A percentile compares a stretch with the other conserved stretches of the same genome.
These are phyloP conservation scores for Fistulifera pelliculosa DNA, from an alignment of 108 stramenopile species.

Conservation along the genomic window DNA sequence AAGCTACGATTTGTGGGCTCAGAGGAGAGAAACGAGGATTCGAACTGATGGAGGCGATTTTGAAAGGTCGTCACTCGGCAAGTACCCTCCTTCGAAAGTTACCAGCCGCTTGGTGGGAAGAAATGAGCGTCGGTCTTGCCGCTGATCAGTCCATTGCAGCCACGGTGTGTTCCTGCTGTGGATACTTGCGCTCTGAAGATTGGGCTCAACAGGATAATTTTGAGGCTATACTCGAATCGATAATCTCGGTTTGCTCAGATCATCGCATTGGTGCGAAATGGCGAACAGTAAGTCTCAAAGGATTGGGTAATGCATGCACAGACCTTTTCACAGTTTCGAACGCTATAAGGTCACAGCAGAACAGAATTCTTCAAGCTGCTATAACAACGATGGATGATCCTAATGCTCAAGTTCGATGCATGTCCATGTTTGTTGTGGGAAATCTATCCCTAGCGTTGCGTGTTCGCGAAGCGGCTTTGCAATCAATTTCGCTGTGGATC, in stretches of 20 bases:
- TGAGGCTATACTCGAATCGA: conserved; percentile 15
- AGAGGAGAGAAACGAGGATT: not conserved
- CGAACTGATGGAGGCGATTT: not conserved
- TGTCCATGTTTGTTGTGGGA: conserved; percentile 60
- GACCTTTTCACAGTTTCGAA: conserved; percentile 13
- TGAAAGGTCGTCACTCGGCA: not conserved
- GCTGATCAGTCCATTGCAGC: conserved; percentile 11
- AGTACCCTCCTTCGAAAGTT: not conserved
- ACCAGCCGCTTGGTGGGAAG: not conserved
- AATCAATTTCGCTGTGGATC: conserved; percentile 1
- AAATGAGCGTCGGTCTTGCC: not conserved
- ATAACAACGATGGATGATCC: conserved; percentile 31
- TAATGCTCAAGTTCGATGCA: conserved; percentile 31
- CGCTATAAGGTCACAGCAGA: conserved; percentile 1
- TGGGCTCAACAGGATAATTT: conserved; percentile 30
- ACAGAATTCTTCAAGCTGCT: conserved; percentile 8
- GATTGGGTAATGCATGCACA: conserved; percentile 51
- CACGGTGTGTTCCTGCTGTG: conserved; percentile 25
- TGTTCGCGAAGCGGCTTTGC: conserved; percentile 7
- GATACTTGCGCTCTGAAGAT: conserved; percentile 28
- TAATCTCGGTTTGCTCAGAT: conserved; percentile 28
- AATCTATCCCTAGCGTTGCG: conserved; percentile 45
- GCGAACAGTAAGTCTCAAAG: conserved; percentile 50
- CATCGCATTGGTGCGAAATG: conserved; percentile 31
- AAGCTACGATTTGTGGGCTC: not conserved